Conservation (phyloP, 345 rosid species). For the Ceriops zippeliana region DNA sequence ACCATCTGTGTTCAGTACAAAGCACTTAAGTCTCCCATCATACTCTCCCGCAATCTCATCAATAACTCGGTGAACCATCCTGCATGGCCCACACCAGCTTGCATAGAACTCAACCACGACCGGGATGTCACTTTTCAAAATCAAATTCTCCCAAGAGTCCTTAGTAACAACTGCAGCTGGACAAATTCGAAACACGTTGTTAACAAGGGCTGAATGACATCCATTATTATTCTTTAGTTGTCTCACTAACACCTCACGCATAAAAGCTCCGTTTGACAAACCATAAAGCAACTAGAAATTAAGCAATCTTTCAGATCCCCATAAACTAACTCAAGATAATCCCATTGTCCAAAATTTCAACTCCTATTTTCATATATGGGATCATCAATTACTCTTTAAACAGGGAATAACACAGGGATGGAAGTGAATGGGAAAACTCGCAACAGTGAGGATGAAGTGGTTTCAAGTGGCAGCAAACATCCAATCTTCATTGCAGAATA, state of each 20-base stretch:
- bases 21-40: slow-evolving; percentile 65
- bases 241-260: slow-evolving; percentile 1
- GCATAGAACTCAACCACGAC: slow-evolving; percentile 90
- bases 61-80: slow-evolving; percentile 57
- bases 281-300: slow-evolving; percentile 9
- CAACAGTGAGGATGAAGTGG: background rate
- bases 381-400: too few species aligned
- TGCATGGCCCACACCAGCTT: slow-evolving; percentile 71
- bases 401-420: too few species aligned
- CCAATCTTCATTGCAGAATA: background rate
- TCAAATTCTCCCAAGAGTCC: slow-evolving; percentile 60
- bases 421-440: background rate
- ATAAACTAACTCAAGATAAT: background rate
- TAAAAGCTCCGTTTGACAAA: background rate
- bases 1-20: slow-evolving; percentile 62
- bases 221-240: background rate
- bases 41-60: slow-evolving; percentile 82
- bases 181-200: slow-evolving; percentile 17
- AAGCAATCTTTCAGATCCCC: background rate
- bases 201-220: slow-evolving; percentile 6
- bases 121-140: slow-evolving; percentile 60
- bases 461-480: background rate
- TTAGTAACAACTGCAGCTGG: slow-evolving; percentile 60
- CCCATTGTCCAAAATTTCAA: background rate
- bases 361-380: background rate